Evolutionary conservation across 2,329 filamentous ascomycete genomes (phyloP).

Genomic region (Neoarthrinium moseri): DNA sequence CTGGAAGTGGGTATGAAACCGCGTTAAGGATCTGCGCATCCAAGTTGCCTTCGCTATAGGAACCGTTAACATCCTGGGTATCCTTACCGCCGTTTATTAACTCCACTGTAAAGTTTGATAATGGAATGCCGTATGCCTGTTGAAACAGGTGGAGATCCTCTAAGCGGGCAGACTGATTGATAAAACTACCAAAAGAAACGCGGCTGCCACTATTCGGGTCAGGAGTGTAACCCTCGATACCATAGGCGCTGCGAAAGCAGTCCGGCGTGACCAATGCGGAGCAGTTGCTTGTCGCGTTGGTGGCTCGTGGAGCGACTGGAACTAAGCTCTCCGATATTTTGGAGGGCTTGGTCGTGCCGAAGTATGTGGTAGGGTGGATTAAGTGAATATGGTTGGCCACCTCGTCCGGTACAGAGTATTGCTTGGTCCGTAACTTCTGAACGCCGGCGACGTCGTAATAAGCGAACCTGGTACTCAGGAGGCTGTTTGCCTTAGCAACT

Average conservation of each 20-base stretch:
- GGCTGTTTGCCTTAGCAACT: slow-evolving; percentile 21
- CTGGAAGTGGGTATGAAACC: slow-evolving; percentile 25
- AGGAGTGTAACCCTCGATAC: slow-evolving; percentile 43
- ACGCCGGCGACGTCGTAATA: slow-evolving; percentile 28
- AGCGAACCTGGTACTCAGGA: slow-evolving; percentile 26
- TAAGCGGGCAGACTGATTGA: slow-evolving; percentile 48
- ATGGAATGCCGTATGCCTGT: slow-evolving; percentile 36
- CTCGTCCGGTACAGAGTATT: slow-evolving; percentile 21
- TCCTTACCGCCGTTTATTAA: slow-evolving; percentile 38
- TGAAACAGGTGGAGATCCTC: slow-evolving; percentile 38
- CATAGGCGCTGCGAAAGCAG: slow-evolving; percentile 48
- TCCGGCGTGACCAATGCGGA: slow-evolving; percentile 37
- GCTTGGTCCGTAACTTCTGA: slow-evolving; percentile 25
- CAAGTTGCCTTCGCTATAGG: slow-evolving; percentile 24
- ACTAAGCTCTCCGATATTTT: neutral
- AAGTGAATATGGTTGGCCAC: slow-evolving; percentile 34
- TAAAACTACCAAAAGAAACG: slow-evolving; percentile 49
- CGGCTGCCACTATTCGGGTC: slow-evolving; percentile 42
- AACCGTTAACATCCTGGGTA: slow-evolving; percentile 26
- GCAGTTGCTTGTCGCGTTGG: slow-evolving; percentile 19
- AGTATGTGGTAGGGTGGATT: slow-evolving; percentile 42
- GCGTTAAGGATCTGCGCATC: slow-evolving; percentile 29
- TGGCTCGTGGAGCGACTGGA: neutral
- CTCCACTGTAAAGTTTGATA: slow-evolving; percentile 41
- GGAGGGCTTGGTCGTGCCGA: slow-evolving; percentile 25